A percentile compares a stretch with the other conserved stretches of the same genome.
Evolutionary conservation across 352 stramenopile genomes (phyloP).

Genomic region (Pythium sukuiense): DNA sequence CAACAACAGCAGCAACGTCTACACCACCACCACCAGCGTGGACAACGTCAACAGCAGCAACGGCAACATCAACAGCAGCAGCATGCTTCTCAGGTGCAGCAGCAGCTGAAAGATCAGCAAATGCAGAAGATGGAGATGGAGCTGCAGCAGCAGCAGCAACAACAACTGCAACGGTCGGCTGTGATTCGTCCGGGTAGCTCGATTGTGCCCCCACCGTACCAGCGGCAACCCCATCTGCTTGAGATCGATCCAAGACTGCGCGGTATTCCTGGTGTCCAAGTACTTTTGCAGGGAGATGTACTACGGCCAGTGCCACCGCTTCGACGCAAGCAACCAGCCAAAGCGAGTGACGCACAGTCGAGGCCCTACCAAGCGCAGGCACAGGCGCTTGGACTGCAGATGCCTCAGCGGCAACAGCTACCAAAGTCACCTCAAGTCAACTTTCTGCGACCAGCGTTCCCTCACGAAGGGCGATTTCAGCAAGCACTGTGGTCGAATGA

Average conservation of each 20-base stretch:
- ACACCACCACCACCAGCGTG: not conserved
- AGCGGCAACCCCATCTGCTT: conserved; percentile 3
- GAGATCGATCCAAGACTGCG: conserved; percentile 12
- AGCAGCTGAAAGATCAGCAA: conserved; percentile 11
- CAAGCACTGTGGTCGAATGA: conserved; percentile 3
- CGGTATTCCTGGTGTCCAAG: conserved; percentile 1
- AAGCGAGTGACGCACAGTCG: not conserved
- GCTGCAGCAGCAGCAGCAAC: conserved; percentile 20
- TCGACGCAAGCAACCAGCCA: not conserved
- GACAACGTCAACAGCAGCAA: conserved; percentile 8
- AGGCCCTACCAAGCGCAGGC: not conserved
- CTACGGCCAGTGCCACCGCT: not conserved
- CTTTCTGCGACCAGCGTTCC: not conserved
- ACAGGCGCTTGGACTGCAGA: not conserved
- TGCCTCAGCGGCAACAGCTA: not conserved
- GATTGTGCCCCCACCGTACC: conserved; percentile 16
- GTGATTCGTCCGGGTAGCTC: conserved; percentile 17
- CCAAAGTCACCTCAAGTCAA: not conserved
- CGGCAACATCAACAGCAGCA: conserved; percentile 24
- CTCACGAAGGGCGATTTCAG: not conserved
- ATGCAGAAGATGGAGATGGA: not conserved
- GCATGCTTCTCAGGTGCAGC: conserved; percentile 13
- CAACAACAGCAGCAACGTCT: conserved; percentile 16
- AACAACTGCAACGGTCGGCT: conserved; percentile 12
- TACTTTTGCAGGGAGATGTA: not conserved